Evolutionary conservation across 768 basidiomycete species (phyloP), one percentile per base, ranked within the genome.

Genomic region (Russula virescens): DNA sequence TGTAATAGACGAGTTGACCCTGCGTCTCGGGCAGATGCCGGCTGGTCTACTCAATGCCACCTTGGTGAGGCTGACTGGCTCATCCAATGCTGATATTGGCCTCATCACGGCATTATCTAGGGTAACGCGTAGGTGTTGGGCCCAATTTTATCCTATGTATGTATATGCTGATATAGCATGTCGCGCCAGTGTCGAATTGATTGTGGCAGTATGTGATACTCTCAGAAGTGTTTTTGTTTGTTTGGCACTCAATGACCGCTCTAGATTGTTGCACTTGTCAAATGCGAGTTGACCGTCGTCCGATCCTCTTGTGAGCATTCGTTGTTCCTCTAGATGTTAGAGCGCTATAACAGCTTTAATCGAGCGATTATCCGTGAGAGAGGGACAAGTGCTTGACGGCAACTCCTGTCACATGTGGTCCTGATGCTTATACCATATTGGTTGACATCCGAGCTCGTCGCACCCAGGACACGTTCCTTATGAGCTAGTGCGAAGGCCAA

Each of bases 31-130:
- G 1, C 87, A 90, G 72, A 91, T 90, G 2, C 75, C 92, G 11
- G 90, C 91, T 3, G 92, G 91, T 45, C 79, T 94, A 2, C 71
- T 94, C 59, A 94, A 94, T 74, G 92, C 92, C 23, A 94, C 91
- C 16, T 76, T 91, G 66, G 88, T 91, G 65, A 61, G 72, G 58
- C 63, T 35, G 42, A 50, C 31, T 54, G 51, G 13, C 53, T 35
- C 51, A 34, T 54, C n/a, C 5, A 40, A 16, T 31, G 25, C 26
- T 28, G 14, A 63, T 40, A 46, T 34, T 5, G 25, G 31, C 56
- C n/a, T 23, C 43, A 45, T 46, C 31, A 46, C 21, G 19, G 19
- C 26, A 52, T 53, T 25, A 23, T 62, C n/a, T 23, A 72, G 71
- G 71, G 71, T 23, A 72, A 72, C 35, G 71, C 70, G 71, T 72